These are phyloP conservation scores for Wickerhamiella azymoides DNA, from an alignment of 805 yeast species.

Conservation along the genomic window DNA sequence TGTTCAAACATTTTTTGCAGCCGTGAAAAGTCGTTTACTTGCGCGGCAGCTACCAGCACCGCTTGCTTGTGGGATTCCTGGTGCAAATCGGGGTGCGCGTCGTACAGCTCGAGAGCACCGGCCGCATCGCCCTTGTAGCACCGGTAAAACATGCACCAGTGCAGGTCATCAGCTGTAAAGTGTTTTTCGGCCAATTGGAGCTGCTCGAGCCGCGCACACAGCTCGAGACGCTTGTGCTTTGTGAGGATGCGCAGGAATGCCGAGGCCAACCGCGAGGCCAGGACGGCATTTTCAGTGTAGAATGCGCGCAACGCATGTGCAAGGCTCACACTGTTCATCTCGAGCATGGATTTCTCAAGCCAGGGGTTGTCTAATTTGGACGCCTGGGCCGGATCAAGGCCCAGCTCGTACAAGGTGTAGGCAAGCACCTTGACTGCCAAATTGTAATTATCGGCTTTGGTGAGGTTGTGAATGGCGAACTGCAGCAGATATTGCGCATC, in stretches of 20 bases:
- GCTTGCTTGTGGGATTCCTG: slow-evolving; percentile 36
- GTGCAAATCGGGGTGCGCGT: slow-evolving; percentile 30
- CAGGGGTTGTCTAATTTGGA: slow-evolving; percentile 4
- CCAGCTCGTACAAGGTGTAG: not conserved
- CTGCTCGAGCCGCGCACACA: slow-evolving; percentile 3
- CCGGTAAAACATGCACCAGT: slow-evolving; percentile 16
- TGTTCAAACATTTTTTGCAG: slow-evolving; percentile 42
- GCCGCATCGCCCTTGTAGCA: slow-evolving; percentile 16
- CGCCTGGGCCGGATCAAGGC: slow-evolving; percentile 4
- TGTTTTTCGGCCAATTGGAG: not conserved
- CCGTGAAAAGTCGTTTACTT: slow-evolving; percentile 36
- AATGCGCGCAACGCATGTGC: not conserved
- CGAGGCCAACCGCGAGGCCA: not conserved
- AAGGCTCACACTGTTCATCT: not conserved
- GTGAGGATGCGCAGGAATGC: too few species aligned
- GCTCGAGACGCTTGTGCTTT: not conserved
- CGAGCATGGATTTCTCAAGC: slow-evolving; percentile 1
- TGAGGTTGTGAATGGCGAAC: not conserved
- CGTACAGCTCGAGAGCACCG: slow-evolving; percentile 27
- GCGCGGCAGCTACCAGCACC: slow-evolving; percentile 34
- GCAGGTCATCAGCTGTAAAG: slow-evolving; percentile 19
- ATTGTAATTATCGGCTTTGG: not conserved
- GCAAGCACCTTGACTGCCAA: slow-evolving; percentile 1
- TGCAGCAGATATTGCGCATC: slow-evolving; percentile 2
- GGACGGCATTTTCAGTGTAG: not conserved